Base-by-base conservation (phyloP, 2,329 filamentous ascomycete genomes). In the Lecanicillium sp. region DNA sequence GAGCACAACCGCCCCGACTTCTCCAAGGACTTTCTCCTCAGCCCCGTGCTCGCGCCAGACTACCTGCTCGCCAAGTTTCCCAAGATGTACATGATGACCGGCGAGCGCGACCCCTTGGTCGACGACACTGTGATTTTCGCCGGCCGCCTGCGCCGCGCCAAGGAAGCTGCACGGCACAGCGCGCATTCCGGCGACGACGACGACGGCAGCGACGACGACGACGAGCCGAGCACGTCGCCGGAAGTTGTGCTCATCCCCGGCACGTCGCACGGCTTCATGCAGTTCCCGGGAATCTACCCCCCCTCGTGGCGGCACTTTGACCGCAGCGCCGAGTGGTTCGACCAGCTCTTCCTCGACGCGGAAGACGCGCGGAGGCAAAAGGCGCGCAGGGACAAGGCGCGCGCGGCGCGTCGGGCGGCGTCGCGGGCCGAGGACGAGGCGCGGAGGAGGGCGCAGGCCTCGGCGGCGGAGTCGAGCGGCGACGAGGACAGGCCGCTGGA, bases 81-180 rank as follows among this genome's bases (percentile, higher is more conserved):
- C 1, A 95, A 94, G 63, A 93, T 87, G 0, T 95, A 91, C 64
- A 90, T 98, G 58, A 72, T 97, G 44, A 97, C 93, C 0, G 93
- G 93, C 42, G 93, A 98, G 68, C 84, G 91, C 24, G 93, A 98
- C 62, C 93, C 93, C 0, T 71, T 98, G 0, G 93, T 97, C 0
- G 93, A 98, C 61, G 93, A 98, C 63, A 98, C 93, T 0, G 89
- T 96, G 40, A 90, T 98, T 52, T 96, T 98, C 60, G 90, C 93
- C 0, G 93, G 91, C 0, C 75, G 91, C 0, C 67, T 98, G n/a
- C 77, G 90, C 6, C 81, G 90, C 52, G 88, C 90, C 2, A 95
- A 84, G 60, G 77, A 79, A 17, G 75, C 75, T 0, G 69, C 64
- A 5, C 57, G 56, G 2, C 48, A 50, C 15, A 39, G 7, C 26